These are phyloP conservation scores for Dictyophora rubrovolvata DNA, from an alignment of 768 basidiomycete species.

Conservation along the genomic window DNA sequence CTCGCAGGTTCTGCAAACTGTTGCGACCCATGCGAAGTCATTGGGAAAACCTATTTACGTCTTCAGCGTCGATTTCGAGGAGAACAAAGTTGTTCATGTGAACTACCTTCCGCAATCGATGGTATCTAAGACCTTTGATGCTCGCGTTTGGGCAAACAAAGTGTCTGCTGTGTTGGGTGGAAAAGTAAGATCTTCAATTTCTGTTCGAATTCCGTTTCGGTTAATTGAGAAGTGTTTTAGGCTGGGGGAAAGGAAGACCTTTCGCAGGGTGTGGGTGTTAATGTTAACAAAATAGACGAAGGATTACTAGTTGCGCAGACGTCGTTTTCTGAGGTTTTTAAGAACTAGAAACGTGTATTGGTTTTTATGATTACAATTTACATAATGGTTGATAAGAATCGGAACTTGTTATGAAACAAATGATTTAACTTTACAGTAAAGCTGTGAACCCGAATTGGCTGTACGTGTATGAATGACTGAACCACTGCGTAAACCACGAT, in stretches of 20 bases:
- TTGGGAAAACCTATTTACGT: constrained; percentile 80
- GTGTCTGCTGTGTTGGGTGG: constrained; percentile 79
- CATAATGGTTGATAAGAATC: too few species aligned
- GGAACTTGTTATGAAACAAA: too few species aligned
- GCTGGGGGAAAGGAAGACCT: constrained; percentile 93
- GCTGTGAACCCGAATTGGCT: too few species aligned
- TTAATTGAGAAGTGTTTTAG: constrained; percentile 28
- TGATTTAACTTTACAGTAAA: too few species aligned
- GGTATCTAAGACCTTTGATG: constrained; percentile 52
- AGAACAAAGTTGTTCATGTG: constrained; percentile 74
- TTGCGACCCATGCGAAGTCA: constrained; percentile 71
- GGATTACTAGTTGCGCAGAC: constrained; percentile 51
- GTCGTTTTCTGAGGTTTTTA: constrained; percentile 20
- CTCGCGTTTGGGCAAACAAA: constrained; percentile 76
- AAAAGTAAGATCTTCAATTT: constrained; percentile 47
- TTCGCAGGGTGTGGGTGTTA: constrained; percentile 78
- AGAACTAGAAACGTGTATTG: neutral
- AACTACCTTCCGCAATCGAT: constrained; percentile 71
- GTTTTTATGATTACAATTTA: neutral
- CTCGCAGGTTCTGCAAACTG: constrained; percentile 59
- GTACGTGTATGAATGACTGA: too few species aligned
- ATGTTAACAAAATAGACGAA: constrained; percentile 51
- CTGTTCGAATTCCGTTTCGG: neutral
- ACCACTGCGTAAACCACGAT: too few species aligned
- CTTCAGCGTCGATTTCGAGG: constrained; percentile 64